Evolutionary conservation across 108 stramenopile species (phyloP).

Genomic region (Seminavis robusta): DNA sequence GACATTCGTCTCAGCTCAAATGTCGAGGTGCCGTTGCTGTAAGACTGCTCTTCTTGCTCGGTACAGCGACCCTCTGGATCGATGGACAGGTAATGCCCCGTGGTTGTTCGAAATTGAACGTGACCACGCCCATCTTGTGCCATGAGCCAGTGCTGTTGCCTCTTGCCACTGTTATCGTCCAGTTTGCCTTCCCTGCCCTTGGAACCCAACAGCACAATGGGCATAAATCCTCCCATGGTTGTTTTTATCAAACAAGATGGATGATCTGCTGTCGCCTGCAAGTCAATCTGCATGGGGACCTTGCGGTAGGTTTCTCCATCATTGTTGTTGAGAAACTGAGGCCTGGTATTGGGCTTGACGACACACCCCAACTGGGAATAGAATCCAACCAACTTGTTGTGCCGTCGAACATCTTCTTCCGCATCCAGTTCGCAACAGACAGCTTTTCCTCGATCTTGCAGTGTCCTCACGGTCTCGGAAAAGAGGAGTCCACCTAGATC

Average conservation of each 20-base stretch:
- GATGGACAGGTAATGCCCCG: no score
- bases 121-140: no score
- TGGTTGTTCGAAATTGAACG: no score
- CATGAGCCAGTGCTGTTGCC: no score
- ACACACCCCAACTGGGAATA: constrained; percentile 54
- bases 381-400: constrained; percentile 54
- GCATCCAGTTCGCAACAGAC: constrained; percentile 46
- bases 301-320: constrained; percentile 63
- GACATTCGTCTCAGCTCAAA: no score
- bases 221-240: background rate
- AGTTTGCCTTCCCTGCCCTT: no score
- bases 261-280: background rate
- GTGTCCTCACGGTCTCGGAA: constrained; percentile 34
- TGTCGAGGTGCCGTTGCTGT: no score
- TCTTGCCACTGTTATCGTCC: no score
- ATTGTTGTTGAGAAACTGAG: constrained; percentile 61
- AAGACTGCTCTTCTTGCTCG: background rate
- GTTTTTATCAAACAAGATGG: background rate
- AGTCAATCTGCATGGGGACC: constrained; percentile 56
- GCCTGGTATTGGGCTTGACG: constrained; percentile 36
- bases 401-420: constrained; percentile 57
- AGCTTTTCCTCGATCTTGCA: constrained; percentile 20
- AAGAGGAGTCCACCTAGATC: constrained; percentile 66
- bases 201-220: background rate
- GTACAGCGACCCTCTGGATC: no score